Base-by-base conservation (phyloP, 2,329 filamentous ascomycete genomes). In the Monosporascus sp. region DNA sequence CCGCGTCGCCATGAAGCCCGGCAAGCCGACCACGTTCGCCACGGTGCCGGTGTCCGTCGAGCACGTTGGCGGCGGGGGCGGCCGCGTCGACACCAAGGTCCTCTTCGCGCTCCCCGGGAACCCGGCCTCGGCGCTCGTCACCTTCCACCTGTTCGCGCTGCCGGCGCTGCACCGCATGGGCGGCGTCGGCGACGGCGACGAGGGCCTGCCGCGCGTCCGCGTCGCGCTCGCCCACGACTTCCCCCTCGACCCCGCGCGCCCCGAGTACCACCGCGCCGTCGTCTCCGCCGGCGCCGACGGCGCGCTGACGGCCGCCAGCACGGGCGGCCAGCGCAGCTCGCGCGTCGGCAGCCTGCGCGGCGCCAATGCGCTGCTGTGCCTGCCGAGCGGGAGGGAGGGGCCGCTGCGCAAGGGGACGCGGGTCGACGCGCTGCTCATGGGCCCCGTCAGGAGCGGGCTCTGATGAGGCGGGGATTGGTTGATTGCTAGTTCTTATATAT, bases 11-110 rank as follows among this genome's bases (percentile, higher is more conserved):
- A 97, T 99, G 94, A 99, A 99, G 75, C 94, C 94, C 0, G 94
- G 94, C 5, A 99, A 97, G 71, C 94, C 94, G 2, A 97, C 92
- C 0, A 99, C 94, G 0, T 99, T 99, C 69, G 94, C 94, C 2
- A 97, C 90, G 0, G 81, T 97, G 0, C 85, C 89, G 0, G 81
- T 97, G 0, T 85, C 89, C 1, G 75, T 81, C 39, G 85, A 85
- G 68, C 75, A 82, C 54, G 80, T 81, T 56, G 24, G 5, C 24
- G 6, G 24, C 24, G 6, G 24, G 1, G 66, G 63, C 2, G 82
- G 84, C 20, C 74, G 81, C 41, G 79, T 84, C 46, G 70, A 83
- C 24, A 74, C 73, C 1, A 91, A 89, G 65, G 79, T 87, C 53
- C 83, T 99, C 59, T 99, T 99, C 72, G 89, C 90, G 0, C 78